Evolutionary conservation across 2,329 filamentous ascomycete genomes (phyloP).

Genomic region (Talaromyces sp.): DNA sequence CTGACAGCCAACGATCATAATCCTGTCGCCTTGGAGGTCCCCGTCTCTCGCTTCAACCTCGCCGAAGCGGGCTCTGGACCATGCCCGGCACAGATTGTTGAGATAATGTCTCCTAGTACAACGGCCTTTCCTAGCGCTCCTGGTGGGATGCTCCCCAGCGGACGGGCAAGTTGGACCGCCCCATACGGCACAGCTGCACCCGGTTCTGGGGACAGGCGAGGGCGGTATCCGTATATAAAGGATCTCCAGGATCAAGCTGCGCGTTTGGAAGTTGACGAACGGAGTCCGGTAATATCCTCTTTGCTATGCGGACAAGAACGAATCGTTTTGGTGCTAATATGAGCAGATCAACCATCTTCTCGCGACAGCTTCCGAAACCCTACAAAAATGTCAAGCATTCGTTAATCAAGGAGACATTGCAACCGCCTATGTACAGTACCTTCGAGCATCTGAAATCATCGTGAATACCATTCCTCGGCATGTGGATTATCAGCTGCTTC

Average conservation of each 20-base stretch:
- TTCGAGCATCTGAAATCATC: conserved; percentile 74
- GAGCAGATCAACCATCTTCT: conserved; percentile 31
- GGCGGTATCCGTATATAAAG: conserved; percentile 34
- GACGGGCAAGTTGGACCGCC: conserved; percentile 18
- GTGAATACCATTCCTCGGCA: conserved; percentile 72
- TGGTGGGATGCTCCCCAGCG: conserved; percentile 23
- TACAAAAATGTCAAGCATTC: conserved; percentile 27
- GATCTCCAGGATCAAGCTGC: conserved; percentile 37
- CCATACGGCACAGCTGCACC: conserved; percentile 6
- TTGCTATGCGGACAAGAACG: background rate
- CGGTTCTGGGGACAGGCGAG: conserved; percentile 16
- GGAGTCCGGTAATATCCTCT: conserved; percentile 22
- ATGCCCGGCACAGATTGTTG: conserved; percentile 20
- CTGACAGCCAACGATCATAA: background rate
- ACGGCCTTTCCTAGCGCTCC: conserved; percentile 32
- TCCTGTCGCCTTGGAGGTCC: background rate
- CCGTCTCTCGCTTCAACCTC: background rate
- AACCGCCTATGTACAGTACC: conserved; percentile 74
- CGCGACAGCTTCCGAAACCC: conserved; percentile 30
- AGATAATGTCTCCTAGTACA: conserved; percentile 36
- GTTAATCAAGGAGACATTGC: conserved; percentile 49
- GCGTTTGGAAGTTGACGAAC: conserved; percentile 26
- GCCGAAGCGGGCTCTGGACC: conserved; percentile 9
- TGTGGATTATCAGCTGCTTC: conserved; percentile 64
- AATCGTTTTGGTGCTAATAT: conserved; percentile 14